A percentile compares a stretch with the other conserved stretches of the same genome.
Evolutionary conservation across 2,329 filamentous ascomycete genomes (phyloP).

Genomic region (Beauveria pseudobassiana): DNA sequence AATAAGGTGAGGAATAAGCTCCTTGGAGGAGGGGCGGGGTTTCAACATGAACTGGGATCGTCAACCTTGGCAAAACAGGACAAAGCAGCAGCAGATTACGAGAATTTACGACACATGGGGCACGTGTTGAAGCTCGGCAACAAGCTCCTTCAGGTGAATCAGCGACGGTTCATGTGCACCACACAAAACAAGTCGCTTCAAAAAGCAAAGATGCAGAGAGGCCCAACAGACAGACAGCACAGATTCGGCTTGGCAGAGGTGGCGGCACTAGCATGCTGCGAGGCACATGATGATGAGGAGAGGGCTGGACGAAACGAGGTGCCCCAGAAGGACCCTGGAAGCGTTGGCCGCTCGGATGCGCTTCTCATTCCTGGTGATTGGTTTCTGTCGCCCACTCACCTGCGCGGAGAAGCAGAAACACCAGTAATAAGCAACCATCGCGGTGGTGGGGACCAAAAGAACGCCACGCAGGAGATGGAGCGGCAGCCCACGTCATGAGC

Average conservation of each 20-base stretch:
- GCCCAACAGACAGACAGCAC: too few relatives aligned
- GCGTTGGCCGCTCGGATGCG: not conserved
- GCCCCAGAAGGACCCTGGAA: not conserved
- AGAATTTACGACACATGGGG: not conserved
- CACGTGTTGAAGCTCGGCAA: not conserved
- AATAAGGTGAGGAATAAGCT: constrained; percentile 1
- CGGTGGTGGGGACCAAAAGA: not conserved
- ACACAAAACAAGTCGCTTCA: not conserved
- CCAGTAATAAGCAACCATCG: not conserved
- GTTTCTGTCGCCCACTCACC: too few relatives aligned
- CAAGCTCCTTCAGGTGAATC: not conserved
- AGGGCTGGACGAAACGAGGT: not conserved
- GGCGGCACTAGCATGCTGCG: not conserved
- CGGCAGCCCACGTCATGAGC: not conserved
- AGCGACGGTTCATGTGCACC: not conserved
- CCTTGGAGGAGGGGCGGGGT: not conserved
- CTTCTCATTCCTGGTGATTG: not conserved
- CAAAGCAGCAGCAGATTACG: not conserved
- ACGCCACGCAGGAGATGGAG: not conserved
- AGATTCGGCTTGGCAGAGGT: too few relatives aligned
- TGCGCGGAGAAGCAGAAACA: not conserved
- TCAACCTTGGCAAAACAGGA: not conserved
- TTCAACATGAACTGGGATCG: not conserved
- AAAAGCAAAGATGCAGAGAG: not conserved
- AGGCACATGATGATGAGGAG: too few relatives aligned